Evolutionary conservation across 2,329 filamentous ascomycete genomes (phyloP), one percentile per base, ranked within the genome.

Genomic region (Colletotrichum spinosum): DNA sequence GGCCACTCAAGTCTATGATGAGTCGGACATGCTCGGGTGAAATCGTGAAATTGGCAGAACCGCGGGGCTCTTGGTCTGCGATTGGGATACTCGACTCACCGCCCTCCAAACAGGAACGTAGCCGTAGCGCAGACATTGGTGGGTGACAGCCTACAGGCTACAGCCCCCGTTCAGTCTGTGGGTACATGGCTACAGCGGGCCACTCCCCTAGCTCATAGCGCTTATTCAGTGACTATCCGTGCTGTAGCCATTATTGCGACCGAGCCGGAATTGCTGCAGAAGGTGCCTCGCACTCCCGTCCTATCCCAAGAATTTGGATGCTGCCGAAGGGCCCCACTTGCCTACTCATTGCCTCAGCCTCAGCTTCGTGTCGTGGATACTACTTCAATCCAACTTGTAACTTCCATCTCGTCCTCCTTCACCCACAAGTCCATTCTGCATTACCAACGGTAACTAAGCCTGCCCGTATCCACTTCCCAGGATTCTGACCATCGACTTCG

Each of bases 31-130:
- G 49, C 39, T 12, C 42, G 37, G 42, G 25, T 56, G 38, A 45
- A 56, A 61, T 57, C 48, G 53, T 46, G 48, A 42, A 48, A 52
- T 63, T 48, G 63, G 58, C 58, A 63, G 53, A 66, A 66, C 45
- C 41, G 63, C 37, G 53, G 63, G 58, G 59, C 63, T 48, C 13
- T 10, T 57, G 53, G 52, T 48, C 25, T 15, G 34, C 35, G 49
- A 37, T 52, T 5, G 58, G 37, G 39, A 7, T 12, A 34, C 49
- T 35, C 37, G 25, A 44, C 51, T 51, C 49, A 62, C 63, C 63
- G 58, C 63, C 63, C 63, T 15, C 63, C 49, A 8, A 17, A 45
- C 51, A 33, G 49, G 52, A 35, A 25, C 25, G 4, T 25, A 25
- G 25, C 25, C 5, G 17, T 41, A 51, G 57, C 35, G 39, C 44